Base-by-base conservation (phyloP, 371 early-diverging fungal genomes). In the Vairimorpha ceranae region DNA sequence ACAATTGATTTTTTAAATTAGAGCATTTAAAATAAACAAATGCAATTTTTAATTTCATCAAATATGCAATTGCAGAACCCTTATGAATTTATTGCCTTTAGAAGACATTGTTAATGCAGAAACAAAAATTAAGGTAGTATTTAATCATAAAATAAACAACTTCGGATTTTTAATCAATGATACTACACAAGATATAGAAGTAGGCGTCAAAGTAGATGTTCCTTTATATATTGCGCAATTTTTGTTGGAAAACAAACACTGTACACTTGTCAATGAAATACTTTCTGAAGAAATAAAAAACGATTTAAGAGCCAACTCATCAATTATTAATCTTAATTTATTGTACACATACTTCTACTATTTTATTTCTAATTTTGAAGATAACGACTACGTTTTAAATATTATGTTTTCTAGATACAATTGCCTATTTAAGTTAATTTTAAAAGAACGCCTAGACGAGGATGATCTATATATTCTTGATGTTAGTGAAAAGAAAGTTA, bases 181-280 rank as follows among this genome's bases (percentile, higher is more conserved):
- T 1, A 14, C 21, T 15, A 7, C 14, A 25, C 21, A 32, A 25
- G 30, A 48, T 15, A 58, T 74, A 59, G 25, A 60, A 8, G 52
- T 12, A 52, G 36, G 36, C 25, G 41, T 52, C 14, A 52, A 35
- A 36, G 61, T 69, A 1, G 73, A 72, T 3, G 38, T 67, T 14
- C 77, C 72, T 14, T 46, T 68, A 2, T 77, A 72, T 46, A 36
- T 71, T 10, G 45, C 66, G 10, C 19, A 33, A 38, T 77, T 77
- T 70, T 51, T 77, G 4, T 35, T 77, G 30, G 58, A 69, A 43
- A 72, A 77, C 25, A 72, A 65, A 17, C 73, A 72, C 41, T 77
- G 77, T 43, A 56, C 48, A 56, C 30, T 77, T 14, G 14, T 2
- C 1, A 43, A 59, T 17, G 43, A 15, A 15, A 27, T 66, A 10